Conservation (phyloP, 139 green algal species). For the Chlorella sorokiniana region DNA sequence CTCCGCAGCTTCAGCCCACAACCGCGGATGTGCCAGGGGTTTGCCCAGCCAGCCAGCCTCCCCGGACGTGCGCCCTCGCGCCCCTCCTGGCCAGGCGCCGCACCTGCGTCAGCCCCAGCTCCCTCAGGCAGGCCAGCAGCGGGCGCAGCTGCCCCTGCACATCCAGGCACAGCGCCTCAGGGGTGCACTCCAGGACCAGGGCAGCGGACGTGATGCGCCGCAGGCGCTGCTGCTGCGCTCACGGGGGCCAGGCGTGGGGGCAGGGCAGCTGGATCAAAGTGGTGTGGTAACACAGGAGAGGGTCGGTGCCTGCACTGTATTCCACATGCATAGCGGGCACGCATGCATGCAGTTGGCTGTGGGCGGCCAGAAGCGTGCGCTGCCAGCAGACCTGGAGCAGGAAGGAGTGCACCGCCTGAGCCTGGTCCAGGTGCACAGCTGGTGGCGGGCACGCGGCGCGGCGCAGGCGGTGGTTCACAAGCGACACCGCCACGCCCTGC, state of each 20-base stretch:
- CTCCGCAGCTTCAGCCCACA: too few relatives aligned
- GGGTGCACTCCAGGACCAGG: constrained; percentile 4
- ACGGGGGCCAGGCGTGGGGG: too few relatives aligned
- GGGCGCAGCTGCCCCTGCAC: constrained; percentile 19
- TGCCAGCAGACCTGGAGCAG: too few relatives aligned
- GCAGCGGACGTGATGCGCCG: constrained; percentile 17
- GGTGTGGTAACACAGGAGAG: too few relatives aligned
- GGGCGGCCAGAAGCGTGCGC: too few relatives aligned
- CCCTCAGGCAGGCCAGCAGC: constrained; percentile 13
- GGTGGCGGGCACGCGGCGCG: not conserved
- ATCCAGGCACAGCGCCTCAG: constrained; percentile 12
- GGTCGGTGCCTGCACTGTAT: too few relatives aligned
- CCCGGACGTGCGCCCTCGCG: too few relatives aligned
- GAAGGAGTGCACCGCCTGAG: constrained; percentile 19
- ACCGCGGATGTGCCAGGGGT: too few relatives aligned
- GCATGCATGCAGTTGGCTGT: too few relatives aligned
- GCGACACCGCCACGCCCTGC: constrained; percentile 16
- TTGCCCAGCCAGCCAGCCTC: too few relatives aligned
- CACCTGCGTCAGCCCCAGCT: constrained; percentile 11
- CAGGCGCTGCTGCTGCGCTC: constrained; percentile 28
- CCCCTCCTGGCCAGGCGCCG: not conserved
- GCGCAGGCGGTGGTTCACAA: constrained; percentile 22
- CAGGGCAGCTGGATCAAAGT: too few relatives aligned
- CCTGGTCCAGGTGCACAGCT: constrained; percentile 1
- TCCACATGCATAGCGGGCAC: too few relatives aligned